phyloP scores from a whole-genome alignment of 495 filamentous ascomycete genomes.

The Annulohypoxylon maeteangense region DNA sequence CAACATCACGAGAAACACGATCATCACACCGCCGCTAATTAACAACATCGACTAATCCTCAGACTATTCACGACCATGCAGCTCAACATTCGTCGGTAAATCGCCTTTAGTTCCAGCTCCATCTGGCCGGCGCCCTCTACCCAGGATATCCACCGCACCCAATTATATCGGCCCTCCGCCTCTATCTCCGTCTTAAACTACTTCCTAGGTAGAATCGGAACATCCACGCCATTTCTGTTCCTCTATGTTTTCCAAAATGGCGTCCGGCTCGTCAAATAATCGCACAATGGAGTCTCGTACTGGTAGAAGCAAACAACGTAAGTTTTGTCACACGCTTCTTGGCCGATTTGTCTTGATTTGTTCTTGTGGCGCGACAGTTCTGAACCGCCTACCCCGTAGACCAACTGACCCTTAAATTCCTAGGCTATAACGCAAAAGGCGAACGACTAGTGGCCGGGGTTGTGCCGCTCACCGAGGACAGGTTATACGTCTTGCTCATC shows the following conservation, averaged over 20 bases:
- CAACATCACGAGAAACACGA: constrained; percentile 32
- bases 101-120: constrained; percentile 48
- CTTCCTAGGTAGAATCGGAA: constrained; percentile 25
- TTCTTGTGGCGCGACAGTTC: constrained; percentile 33
- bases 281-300: constrained; percentile 82
- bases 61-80: constrained; percentile 48
- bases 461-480: constrained; percentile 73
- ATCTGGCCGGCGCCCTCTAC: constrained; percentile 46
- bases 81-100: constrained; percentile 48
- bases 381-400: constrained; percentile 46
- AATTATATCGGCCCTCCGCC: constrained; percentile 35
- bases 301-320: constrained; percentile 81
- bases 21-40: constrained; percentile 24
- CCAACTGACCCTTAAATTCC: constrained; percentile 54
- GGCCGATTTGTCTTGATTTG: constrained; percentile 36
- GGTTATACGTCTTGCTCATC: constrained; percentile 88
- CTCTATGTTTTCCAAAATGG: constrained; percentile 42
- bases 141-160: constrained; percentile 35
- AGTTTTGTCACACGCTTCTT: constrained; percentile 61
- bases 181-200: constrained; percentile 21
- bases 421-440: constrained; percentile 91
- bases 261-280: constrained; percentile 54
- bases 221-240: constrained; percentile 30
- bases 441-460: constrained; percentile 96
- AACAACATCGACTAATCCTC: constrained; percentile 32